phyloP scores from a whole-genome alignment of 306 rosid genomes.

The Pyrus betulifolia region DNA sequence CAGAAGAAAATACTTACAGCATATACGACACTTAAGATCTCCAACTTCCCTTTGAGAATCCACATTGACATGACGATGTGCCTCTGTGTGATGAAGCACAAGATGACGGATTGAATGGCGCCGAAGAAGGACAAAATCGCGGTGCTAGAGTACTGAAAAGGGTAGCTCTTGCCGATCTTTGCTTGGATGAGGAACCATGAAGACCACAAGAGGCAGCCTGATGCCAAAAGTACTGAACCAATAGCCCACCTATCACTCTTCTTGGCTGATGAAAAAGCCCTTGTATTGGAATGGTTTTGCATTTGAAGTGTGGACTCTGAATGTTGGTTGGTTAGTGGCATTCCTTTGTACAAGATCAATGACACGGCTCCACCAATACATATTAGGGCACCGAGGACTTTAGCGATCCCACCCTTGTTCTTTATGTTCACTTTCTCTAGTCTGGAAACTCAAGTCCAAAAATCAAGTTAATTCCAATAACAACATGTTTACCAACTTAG shows the following conservation, averaged over 20 bases:
- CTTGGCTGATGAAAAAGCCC: background rate
- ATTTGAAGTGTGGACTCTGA: constrained; percentile 6
- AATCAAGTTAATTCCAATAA: background rate
- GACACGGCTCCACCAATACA: constrained; percentile 60
- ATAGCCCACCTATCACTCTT: constrained; percentile 42
- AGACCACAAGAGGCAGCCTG: constrained; percentile 67
- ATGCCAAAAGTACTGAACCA: constrained; percentile 50
- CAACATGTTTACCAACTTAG: background rate
- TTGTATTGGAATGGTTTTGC: background rate
- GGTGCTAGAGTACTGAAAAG: constrained; percentile 78
- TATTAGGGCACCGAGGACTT: constrained; percentile 47
- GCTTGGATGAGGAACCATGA: constrained; percentile 91
- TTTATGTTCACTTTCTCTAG: constrained; percentile 61
- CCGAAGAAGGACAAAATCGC: constrained; percentile 65
- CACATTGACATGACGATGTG: constrained; percentile 38
- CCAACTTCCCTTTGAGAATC: constrained; percentile 55
- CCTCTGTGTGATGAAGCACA: constrained; percentile 43
- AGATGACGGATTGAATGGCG: constrained; percentile 56
- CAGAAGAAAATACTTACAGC: constrained; percentile 39
- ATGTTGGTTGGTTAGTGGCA: constrained; percentile 32
- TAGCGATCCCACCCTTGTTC: constrained; percentile 59
- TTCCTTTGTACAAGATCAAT: constrained; percentile 64
- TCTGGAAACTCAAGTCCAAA: constrained; percentile 25
- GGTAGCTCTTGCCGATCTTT: constrained; percentile 50
- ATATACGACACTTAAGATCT: constrained; percentile 47